A percentile compares a stretch with the other conserved stretches of the same genome.
Conservation (phyloP, 2,329 filamentous ascomycete genomes). For the Thelonectria blattea region DNA sequence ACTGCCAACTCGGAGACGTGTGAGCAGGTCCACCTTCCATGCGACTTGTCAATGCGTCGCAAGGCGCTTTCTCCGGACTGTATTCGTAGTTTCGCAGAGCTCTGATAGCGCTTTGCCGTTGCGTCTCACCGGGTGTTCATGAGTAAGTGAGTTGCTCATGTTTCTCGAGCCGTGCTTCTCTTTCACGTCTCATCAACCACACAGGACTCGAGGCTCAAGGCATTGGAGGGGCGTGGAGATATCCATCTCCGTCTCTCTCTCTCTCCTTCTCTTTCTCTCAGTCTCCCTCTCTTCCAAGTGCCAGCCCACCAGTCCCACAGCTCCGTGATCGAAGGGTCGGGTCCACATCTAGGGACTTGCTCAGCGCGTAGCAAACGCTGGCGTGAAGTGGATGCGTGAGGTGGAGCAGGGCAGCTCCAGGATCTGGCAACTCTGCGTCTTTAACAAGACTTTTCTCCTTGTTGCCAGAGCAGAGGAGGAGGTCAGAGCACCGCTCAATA, state of each 20-base stretch:
- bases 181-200: background rate
- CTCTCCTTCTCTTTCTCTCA: background rate
- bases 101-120: background rate
- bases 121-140: background rate
- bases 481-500: slow-evolving; percentile 24
- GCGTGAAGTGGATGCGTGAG: slow-evolving; percentile 32
- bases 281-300: background rate
- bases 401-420: slow-evolving; percentile 30
- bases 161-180: background rate
- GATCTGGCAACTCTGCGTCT: slow-evolving; percentile 17
- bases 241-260: background rate
- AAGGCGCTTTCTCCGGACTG: background rate
- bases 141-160: background rate
- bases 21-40: slow-evolving; percentile 14
- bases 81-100: background rate
- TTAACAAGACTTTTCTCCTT: slow-evolving; percentile 23
- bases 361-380: slow-evolving; percentile 32
- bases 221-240: slow-evolving; percentile 7
- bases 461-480: slow-evolving; percentile 9
- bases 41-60: slow-evolving; percentile 2
- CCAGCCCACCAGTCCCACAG: slow-evolving; percentile 12
- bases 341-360: slow-evolving; percentile 18
- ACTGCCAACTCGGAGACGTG: slow-evolving; percentile 1
- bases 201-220: background rate
- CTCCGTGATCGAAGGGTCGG: slow-evolving; percentile 13